A percentile compares a stretch with the other conserved stretches of the same genome.
These are phyloP conservation scores for Boletus speciosus DNA, from an alignment of 768 basidiomycete genomes.

Conservation along the genomic window DNA sequence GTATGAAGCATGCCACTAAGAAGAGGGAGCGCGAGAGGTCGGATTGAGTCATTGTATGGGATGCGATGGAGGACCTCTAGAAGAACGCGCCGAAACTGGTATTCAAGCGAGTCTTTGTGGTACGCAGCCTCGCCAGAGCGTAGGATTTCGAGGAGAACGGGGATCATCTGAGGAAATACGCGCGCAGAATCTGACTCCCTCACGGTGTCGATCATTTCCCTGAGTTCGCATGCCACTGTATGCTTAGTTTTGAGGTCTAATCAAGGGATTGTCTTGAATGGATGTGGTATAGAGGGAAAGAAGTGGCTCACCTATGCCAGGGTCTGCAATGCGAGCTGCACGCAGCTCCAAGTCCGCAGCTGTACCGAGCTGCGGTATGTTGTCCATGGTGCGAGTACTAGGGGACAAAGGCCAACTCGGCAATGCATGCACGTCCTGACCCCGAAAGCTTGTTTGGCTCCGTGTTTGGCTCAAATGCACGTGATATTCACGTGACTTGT, in stretches of 20 bases:
- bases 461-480: conserved; percentile 30
- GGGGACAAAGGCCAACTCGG: background rate
- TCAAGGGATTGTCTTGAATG: background rate
- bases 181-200: conserved; percentile 70
- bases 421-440: conserved; percentile 8
- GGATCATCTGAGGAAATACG: conserved; percentile 69
- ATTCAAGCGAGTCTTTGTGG: conserved; percentile 65
- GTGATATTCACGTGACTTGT: conserved; percentile 30
- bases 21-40: conserved; percentile 61
- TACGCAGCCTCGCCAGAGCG: conserved; percentile 65
- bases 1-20: conserved; percentile 81
- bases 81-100: conserved; percentile 81
- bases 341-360: conserved; percentile 65
- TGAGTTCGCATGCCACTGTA: conserved; percentile 69
- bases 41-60: conserved; percentile 75
- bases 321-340: conserved; percentile 72
- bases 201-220: conserved; percentile 77
- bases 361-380: conserved; percentile 40
- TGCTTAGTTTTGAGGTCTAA: conserved; percentile 71
- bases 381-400: conserved; percentile 35
- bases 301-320: conserved; percentile 54
- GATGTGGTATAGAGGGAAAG: background rate
- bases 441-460: conserved; percentile 33
- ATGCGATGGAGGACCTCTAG: conserved; percentile 89
- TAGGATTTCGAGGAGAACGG: conserved; percentile 68